These are phyloP conservation scores for Scenedesmus sp. DNA, from an alignment of 163 green algal genomes.

Conservation along the genomic window DNA sequence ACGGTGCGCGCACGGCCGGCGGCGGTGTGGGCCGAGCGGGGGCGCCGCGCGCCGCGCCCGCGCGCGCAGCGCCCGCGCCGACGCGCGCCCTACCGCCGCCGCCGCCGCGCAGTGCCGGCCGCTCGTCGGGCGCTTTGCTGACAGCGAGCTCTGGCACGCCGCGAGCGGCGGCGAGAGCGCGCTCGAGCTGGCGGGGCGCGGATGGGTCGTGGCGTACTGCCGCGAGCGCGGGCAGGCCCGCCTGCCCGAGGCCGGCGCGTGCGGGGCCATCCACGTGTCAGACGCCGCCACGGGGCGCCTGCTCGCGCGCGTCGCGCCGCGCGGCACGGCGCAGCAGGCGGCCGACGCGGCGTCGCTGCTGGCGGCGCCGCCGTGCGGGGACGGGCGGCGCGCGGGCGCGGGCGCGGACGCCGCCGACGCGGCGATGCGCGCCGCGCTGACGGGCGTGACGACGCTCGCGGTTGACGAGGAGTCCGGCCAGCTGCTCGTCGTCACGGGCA, in stretches of 20 bases:
- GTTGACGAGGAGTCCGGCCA: too few relatives aligned
- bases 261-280: too few relatives aligned
- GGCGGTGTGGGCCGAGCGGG: neutral
- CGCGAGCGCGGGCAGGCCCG: neutral
- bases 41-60: neutral
- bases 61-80: neutral
- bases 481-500: too few relatives aligned
- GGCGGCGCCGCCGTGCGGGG: too few relatives aligned
- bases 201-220: neutral
- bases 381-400: too few relatives aligned
- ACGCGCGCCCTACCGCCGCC: neutral
- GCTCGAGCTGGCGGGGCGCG: neutral
- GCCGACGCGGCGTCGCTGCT: too few relatives aligned
- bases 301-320: too few relatives aligned
- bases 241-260: neutral
- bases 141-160: slow-evolving; percentile 33
- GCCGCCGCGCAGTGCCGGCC: neutral
- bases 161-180: neutral
- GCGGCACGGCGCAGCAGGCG: too few relatives aligned
- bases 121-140: slow-evolving; percentile 25
- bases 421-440: too few relatives aligned
- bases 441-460: too few relatives aligned
- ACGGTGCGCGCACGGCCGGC: neutral
- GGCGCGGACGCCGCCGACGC: too few relatives aligned
- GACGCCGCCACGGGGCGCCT: too few relatives aligned